These are phyloP conservation scores for Daldinia bambusicola DNA, from an alignment of 495 filamentous ascomycete genomes.

Conservation along the genomic window DNA sequence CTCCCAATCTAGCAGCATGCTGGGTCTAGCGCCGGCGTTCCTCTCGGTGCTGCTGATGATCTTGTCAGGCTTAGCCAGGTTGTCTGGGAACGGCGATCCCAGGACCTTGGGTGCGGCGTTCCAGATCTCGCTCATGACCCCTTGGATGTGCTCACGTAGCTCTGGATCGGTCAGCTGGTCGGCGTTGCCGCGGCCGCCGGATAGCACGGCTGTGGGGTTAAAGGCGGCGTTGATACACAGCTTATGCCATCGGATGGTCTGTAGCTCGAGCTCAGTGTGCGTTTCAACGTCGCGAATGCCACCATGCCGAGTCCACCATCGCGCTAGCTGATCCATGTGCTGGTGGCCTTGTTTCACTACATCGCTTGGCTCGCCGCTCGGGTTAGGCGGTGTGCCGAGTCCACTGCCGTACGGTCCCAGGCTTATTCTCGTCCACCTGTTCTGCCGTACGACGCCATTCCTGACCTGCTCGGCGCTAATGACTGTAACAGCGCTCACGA, in stretches of 20 bases:
- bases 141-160: conserved; percentile 58
- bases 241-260: conserved; percentile 71
- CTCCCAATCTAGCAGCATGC: conserved; percentile 70
- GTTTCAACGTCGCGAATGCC: conserved; percentile 63
- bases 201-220: conserved; percentile 70
- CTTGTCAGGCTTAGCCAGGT: conserved; percentile 62
- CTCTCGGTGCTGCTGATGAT: conserved; percentile 64
- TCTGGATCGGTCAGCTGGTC: conserved; percentile 64
- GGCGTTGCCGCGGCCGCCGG: conserved; percentile 64
- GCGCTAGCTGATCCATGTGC: conserved; percentile 46
- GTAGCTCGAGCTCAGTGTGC: conserved; percentile 62
- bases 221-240: conserved; percentile 72
- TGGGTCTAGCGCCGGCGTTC: conserved; percentile 67
- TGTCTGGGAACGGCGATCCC: conserved; percentile 54
- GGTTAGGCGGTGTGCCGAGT: conserved; percentile 38
- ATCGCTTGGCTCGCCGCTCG: conserved; percentile 34
- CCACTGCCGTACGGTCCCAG: conserved; percentile 63
- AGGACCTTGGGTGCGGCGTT: conserved; percentile 63
- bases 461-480: conserved; percentile 62
- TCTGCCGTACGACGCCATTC: conserved; percentile 64
- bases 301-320: conserved; percentile 56
- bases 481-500: conserved; percentile 70
- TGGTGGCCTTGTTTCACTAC: conserved; percentile 47
- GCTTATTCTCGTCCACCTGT: conserved; percentile 69
- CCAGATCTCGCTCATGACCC: conserved; percentile 68